Conservation (phyloP, 192 early-diverging fungal species). For the Chytriomyces hyalinus region DNA sequence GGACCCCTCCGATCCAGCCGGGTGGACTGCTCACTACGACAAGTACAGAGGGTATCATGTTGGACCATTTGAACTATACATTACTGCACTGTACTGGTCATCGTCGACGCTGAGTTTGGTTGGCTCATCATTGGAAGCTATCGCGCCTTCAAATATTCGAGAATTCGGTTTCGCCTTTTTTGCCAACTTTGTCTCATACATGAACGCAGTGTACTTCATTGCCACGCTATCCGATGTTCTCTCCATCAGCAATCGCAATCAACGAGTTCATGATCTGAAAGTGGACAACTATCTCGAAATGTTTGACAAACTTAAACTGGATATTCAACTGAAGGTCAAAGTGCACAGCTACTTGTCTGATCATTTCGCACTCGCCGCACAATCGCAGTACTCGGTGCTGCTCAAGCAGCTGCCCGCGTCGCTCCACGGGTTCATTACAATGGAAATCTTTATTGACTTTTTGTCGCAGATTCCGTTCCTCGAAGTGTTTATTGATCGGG, state of each 20-base stretch:
- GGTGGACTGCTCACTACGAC: slow-evolving; percentile 49
- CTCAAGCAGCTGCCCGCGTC: slow-evolving; percentile 48
- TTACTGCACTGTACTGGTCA: slow-evolving; percentile 50
- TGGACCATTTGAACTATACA: slow-evolving; percentile 39
- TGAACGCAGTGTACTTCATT: slow-evolving; percentile 51
- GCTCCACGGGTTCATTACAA: slow-evolving; percentile 57
- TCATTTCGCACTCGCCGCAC: slow-evolving; percentile 48
- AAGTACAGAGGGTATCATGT: slow-evolving; percentile 1
- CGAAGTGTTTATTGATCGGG: slow-evolving; percentile 51
- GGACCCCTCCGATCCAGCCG: slow-evolving; percentile 39
- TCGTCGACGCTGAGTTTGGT: slow-evolving; percentile 46
- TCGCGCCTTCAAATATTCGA: slow-evolving; percentile 40
- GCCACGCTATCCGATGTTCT: slow-evolving; percentile 45
- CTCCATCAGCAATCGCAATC: slow-evolving; percentile 30
- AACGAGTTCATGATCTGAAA: slow-evolving; percentile 48
- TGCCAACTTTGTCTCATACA: slow-evolving; percentile 48
- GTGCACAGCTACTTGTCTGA: slow-evolving; percentile 53
- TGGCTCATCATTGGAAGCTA: slow-evolving; percentile 29
- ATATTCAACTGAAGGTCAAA: slow-evolving; percentile 49
- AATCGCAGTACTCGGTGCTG: slow-evolving; percentile 43
- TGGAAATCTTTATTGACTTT: slow-evolving; percentile 58
- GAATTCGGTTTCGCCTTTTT: slow-evolving; percentile 50
- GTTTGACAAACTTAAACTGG: slow-evolving; percentile 55
- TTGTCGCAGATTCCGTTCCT: slow-evolving; percentile 53
- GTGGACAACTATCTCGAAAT: slow-evolving; percentile 61